Percentiles rank a stretch among this genome's conserved stretches.
Conservation (phyloP, 805 yeast species). For the Saccharomycopsis fermentans region DNA sequence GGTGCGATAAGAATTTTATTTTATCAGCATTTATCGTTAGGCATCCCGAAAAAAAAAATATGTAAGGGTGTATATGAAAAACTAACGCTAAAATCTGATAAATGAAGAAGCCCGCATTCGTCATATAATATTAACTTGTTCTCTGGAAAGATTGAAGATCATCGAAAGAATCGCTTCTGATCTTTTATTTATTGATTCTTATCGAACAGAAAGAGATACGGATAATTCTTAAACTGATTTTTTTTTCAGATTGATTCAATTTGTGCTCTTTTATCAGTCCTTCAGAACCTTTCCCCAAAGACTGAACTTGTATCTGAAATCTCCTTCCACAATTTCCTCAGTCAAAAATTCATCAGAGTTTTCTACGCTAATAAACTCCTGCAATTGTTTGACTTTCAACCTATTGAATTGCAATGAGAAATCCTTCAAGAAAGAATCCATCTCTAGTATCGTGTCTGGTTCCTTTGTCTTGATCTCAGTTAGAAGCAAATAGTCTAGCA, state of each 20-base stretch:
- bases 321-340: constrained; percentile 34
- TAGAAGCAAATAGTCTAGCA: constrained; percentile 48
- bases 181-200: too few relatives aligned
- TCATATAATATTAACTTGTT: too few relatives aligned
- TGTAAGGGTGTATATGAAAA: not conserved
- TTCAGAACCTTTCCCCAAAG: constrained; percentile 36
- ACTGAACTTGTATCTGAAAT: constrained; percentile 47
- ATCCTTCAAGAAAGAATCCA: constrained; percentile 57
- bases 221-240: too few relatives aligned
- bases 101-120: not conserved
- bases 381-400: constrained; percentile 35
- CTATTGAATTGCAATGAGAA: constrained; percentile 5
- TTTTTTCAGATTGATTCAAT: too few relatives aligned
- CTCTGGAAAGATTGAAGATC: too few relatives aligned
- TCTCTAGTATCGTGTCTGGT: constrained; percentile 28
- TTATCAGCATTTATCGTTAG: not conserved
- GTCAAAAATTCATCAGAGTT: constrained; percentile 21
- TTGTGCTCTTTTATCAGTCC: constrained; percentile 11
- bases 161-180: too few relatives aligned
- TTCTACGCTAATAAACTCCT: constrained; percentile 27
- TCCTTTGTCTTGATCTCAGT: constrained; percentile 47
- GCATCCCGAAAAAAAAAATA: not conserved
- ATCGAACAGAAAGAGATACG: too few relatives aligned
- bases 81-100: too few relatives aligned
- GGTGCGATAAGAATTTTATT: not conserved